These are phyloP conservation scores for Penicillium flavigenum DNA, from an alignment of 495 filamentous ascomycete species.

Conservation along the genomic window DNA sequence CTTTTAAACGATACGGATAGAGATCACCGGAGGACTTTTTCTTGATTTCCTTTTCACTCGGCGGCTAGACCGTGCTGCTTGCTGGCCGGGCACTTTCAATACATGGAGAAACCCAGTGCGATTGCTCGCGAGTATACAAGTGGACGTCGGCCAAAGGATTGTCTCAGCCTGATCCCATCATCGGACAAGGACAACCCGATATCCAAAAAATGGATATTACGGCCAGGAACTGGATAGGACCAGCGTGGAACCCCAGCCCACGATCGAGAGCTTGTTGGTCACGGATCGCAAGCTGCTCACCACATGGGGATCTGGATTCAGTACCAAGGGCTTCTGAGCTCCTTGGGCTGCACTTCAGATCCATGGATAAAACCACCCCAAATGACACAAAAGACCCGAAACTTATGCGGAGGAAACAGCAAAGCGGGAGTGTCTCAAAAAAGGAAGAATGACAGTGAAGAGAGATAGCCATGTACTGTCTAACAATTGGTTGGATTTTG, in stretches of 20 bases:
- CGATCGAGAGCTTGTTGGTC: conserved; percentile 6
- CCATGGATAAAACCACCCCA: not conserved
- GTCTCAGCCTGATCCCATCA: not conserved
- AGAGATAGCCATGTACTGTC: conserved; percentile 1
- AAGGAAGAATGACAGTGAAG: conserved; percentile 9
- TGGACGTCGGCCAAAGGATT: conserved; percentile 5
- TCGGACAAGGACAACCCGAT: not conserved
- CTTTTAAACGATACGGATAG: not conserved
- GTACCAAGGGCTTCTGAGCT: not conserved
- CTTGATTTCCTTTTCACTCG: conserved; percentile 1
- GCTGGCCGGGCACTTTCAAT: conserved; percentile 6
- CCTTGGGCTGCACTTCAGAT: not conserved
- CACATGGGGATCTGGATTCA: not conserved
- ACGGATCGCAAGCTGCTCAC: conserved; percentile 2
- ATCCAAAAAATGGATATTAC: not conserved
- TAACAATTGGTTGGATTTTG: conserved; percentile 4
- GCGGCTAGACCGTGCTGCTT: conserved; percentile 6
- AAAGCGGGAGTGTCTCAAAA: conserved; percentile 9
- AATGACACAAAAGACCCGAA: conserved; percentile 8
- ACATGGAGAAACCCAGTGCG: conserved; percentile 5
- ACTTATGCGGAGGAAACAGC: conserved; percentile 12
- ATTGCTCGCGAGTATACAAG: not conserved
- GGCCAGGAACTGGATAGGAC: conserved; percentile 9
- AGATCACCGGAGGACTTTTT: conserved; percentile 7
- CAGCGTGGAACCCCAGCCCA: conserved; percentile 3